Conservation (phyloP, 2,329 filamentous ascomycete genomes). For the Claviceps monticola region DNA sequence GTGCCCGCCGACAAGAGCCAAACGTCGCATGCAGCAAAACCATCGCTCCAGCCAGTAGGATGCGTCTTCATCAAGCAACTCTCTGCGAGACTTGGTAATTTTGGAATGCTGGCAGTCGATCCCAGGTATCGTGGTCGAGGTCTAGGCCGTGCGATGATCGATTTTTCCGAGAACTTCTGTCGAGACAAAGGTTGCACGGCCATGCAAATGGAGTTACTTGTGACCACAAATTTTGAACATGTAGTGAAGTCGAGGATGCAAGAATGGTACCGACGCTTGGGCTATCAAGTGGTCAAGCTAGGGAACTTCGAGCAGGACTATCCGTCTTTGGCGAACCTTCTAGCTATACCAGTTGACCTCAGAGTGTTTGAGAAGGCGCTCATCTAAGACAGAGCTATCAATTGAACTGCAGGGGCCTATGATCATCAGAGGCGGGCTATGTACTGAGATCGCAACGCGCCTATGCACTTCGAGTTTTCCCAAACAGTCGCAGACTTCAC, state of each 20-base stretch:
- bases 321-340: slow-evolving; percentile 12
- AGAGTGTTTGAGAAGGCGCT: slow-evolving; percentile 16
- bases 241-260: slow-evolving; percentile 14
- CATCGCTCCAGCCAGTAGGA: slow-evolving; percentile 8
- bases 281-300: slow-evolving; percentile 14
- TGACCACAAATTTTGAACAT: slow-evolving; percentile 14
- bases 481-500: no score
- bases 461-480: background rate
- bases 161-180: slow-evolving; percentile 16
- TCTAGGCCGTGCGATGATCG: slow-evolving; percentile 12
- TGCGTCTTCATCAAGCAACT: slow-evolving; percentile 15
- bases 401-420: no score
- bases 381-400: background rate
- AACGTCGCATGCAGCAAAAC: background rate
- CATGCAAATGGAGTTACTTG: slow-evolving; percentile 17
- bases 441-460: background rate
- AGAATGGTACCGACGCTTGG: slow-evolving; percentile 17
- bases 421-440: background rate
- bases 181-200: slow-evolving; percentile 13
- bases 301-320: slow-evolving; percentile 15
- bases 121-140: slow-evolving; percentile 11
- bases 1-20: background rate
- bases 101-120: slow-evolving; percentile 18
- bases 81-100: slow-evolving; percentile 10
- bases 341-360: slow-evolving; percentile 16